phyloP scores from a whole-genome alignment of 129 eudicot species.

The Pittosporum tobira region DNA sequence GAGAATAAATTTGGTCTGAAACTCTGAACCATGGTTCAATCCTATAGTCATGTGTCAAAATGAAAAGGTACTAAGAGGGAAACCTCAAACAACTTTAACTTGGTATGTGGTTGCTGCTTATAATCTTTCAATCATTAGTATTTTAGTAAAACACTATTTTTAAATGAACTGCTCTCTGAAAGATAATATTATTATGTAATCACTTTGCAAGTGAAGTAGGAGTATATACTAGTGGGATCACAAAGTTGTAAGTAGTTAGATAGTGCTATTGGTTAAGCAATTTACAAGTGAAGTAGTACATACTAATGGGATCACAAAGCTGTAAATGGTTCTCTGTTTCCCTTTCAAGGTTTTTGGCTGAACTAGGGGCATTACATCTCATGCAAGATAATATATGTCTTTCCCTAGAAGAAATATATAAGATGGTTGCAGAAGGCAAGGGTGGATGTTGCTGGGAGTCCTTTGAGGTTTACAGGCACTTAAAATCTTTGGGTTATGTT shows the following conservation, averaged over 20 bases:
- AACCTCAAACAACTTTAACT: neutral
- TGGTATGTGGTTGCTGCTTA: no score
- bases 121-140: neutral
- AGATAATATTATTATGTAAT: no score
- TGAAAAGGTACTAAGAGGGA: no score
- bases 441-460: constrained; percentile 69
- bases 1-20: no score
- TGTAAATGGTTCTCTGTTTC: neutral
- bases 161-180: neutral
- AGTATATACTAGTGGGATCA: neutral
- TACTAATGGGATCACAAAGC: neutral
- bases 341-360: constrained; percentile 60
- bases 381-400: constrained; percentile 29
- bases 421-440: constrained; percentile 38
- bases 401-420: constrained; percentile 45
- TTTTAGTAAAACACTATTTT: neutral
- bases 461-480: constrained; percentile 57
- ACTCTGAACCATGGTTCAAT: no score
- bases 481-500: constrained; percentile 68
- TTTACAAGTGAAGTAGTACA: neutral
- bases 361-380: constrained; percentile 59
- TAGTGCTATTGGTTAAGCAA: neutral
- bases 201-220: neutral
- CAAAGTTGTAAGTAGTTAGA: neutral
- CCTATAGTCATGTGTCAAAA: neutral